Evolutionary conservation across 129 eudicot species (phyloP).

Genomic region (Centrapalus pauciflorus): DNA sequence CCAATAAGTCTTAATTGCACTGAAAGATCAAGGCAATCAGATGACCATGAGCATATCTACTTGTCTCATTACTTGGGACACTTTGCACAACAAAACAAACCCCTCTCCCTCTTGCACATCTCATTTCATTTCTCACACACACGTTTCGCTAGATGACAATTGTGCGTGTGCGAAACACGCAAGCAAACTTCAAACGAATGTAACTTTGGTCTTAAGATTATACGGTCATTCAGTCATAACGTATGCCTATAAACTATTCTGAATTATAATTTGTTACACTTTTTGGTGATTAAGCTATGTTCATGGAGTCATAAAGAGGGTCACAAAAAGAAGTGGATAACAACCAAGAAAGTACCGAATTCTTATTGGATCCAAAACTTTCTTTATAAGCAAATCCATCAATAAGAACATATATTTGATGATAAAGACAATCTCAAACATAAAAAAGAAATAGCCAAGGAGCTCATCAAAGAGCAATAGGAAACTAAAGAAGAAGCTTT

Average conservation of each 20-base stretch:
- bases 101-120: no score
- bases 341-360: slow-evolving; percentile 2
- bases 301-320: neutral
- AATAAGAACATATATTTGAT: slow-evolving; percentile 14
- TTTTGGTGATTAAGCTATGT: neutral
- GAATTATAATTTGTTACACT: no score
- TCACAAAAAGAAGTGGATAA: neutral
- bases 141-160: no score
- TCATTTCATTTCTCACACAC: no score
- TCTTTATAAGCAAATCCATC: slow-evolving; percentile 11
- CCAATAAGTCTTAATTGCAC: slow-evolving; percentile 21
- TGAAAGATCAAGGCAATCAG: slow-evolving; percentile 24
- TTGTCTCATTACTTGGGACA: slow-evolving; percentile 36
- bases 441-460: slow-evolving; percentile 7
- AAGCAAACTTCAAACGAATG: no score
- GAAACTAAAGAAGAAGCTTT: slow-evolving; percentile 29
- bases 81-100: slow-evolving; percentile 1
- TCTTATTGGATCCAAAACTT: slow-evolving; percentile 22
- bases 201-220: no score
- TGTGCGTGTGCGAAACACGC: no score
- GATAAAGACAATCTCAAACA: slow-evolving; percentile 34
- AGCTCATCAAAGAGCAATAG: slow-evolving; percentile 20
- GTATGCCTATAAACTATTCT: no score
- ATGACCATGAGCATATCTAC: slow-evolving; percentile 17
- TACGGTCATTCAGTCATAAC: no score